Base-by-base conservation (phyloP, 495 filamentous ascomycete genomes). In the Lepidopterella palustris region DNA sequence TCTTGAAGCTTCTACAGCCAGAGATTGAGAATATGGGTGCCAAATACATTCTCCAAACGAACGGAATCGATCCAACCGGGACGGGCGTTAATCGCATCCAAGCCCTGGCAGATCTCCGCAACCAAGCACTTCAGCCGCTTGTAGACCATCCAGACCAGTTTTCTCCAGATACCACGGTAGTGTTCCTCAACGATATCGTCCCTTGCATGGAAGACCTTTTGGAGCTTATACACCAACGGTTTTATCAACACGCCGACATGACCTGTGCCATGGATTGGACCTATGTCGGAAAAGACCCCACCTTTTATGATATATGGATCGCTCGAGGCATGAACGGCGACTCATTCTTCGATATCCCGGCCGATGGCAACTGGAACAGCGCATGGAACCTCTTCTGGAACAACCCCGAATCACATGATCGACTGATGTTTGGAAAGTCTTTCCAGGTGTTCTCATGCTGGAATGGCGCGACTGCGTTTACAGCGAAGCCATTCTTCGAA, bases 371-470 rank as follows among this genome's bases (percentile, higher is more conserved):
- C 52, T 80, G 74, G 74, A 27, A 72, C 26, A 67, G 56, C 35
- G 70, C 73, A 0, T 71, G 72, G 65, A 73, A 81, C 48, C 63
- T 81, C 40, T 79, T 81, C 54, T 79, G 73, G 70, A 73, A 76
- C 56, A 68, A 79, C 48, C 59, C 64, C 1, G 47, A 29, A 5
- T 49, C 72, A 9, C 63, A 64, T 18, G 53, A 45, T 11, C 65
- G 73, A 20, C 73, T 73, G 39, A 21, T 49, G 3, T 51, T 48
- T 6, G 55, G 62, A 9, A 64, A 64, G 29, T 77, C 80, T 0
- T 78, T 81, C 58, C 80, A 82, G 68, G 79, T 82, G 0, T 81
- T 80, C 45, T 73, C 77, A 0, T 81, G 79, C 67, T 81, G 79
- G 79, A 80, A 80, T 45, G 79, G 78, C 11, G 76, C 74, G 15